Percentiles rank a stretch among this genome's conserved stretches.
phyloP scores from a whole-genome alignment of 2,329 filamentous ascomycete genomes.

The Thermothelomyces thermophilus region DNA sequence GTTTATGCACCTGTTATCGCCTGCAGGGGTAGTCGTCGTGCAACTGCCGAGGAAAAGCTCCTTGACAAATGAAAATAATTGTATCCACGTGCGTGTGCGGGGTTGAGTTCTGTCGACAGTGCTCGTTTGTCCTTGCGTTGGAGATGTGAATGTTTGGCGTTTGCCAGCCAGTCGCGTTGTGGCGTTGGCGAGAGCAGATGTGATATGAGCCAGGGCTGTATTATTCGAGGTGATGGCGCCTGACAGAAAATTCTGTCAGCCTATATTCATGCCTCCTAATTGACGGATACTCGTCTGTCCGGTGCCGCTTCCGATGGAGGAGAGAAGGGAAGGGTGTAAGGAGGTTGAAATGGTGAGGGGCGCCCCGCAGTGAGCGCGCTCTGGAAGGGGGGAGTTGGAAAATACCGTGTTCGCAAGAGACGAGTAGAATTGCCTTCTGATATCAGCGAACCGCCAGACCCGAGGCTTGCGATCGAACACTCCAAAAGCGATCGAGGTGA shows the following conservation, averaged over 20 bases:
- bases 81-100: background rate
- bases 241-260: slow-evolving; percentile 22
- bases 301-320: slow-evolving; percentile 18
- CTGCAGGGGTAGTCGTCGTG: background rate
- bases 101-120: background rate
- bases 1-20: slow-evolving; percentile 16
- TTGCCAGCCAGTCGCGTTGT: background rate
- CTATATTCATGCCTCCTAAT: slow-evolving; percentile 17
- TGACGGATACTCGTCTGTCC: background rate
- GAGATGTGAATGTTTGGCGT: background rate
- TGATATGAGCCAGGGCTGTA: background rate
- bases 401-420: slow-evolving; percentile 15
- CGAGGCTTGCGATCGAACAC: slow-evolving; percentile 12
- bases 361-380: too few relatives aligned
- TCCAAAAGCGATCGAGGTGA: background rate
- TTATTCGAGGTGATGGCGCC: slow-evolving; percentile 19
- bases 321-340: slow-evolving; percentile 7
- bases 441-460: background rate
- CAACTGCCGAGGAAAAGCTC: slow-evolving; percentile 14
- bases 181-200: background rate
- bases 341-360: too few relatives aligned
- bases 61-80: slow-evolving; percentile 11
- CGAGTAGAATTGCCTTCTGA: too few relatives aligned
- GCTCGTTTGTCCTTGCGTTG: too few relatives aligned
- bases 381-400: slow-evolving; percentile 18